Base-by-base conservation (phyloP, 2,329 filamentous ascomycete genomes). In the Cytospora chrysosperma region DNA sequence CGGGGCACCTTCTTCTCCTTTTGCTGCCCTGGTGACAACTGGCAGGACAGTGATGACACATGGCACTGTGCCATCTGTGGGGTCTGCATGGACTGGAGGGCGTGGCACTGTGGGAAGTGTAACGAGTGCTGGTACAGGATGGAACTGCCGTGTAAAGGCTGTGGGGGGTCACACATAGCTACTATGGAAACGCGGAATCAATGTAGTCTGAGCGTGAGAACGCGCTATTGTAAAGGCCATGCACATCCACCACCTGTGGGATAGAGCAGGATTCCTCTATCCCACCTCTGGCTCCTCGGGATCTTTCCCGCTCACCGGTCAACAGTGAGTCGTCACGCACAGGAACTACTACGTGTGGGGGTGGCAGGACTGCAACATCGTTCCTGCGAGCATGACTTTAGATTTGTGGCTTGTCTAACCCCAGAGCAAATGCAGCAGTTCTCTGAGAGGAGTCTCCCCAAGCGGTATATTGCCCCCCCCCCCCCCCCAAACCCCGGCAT, bases 61-160 rank as follows among this genome's bases (percentile, higher is more conserved):
- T 63, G 59, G 63, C 63, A 65, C 30, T 65, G 63, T 37, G 19
- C 8, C 4, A 17, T 9, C 1, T 62, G 59, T n/a, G 59, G 55
- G 19, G 59, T 37, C 2, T 65, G 63, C 12, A 59, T 37, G 26
- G 50, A 62, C 15, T 54, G 37, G 54, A 28, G 37, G 19, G 56
- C 62, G 27, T 65, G 59, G 55, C 63, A 62, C 15, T 65, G 63
- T 52, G 21, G 17, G 2, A 50, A 47, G 4, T 62, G 63, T n/a
- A 47, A 62, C 5, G 26, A 59, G 26, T 62, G 50, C 24, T 26
- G 28, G 15, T 62, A 59, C 19, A 55, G 59, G 8, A n/a, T n/a
- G 19, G 27, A 37, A 12, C 24, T 47, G 21, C 59, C 55, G 10
- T 65, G 63, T 17, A n/a, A n/a, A 13, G 50, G 26, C n/a, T 61